Evolutionary conservation across 139 green algal genomes (phyloP).

Genomic region (Chlamydomonas sphaeroides): DNA sequence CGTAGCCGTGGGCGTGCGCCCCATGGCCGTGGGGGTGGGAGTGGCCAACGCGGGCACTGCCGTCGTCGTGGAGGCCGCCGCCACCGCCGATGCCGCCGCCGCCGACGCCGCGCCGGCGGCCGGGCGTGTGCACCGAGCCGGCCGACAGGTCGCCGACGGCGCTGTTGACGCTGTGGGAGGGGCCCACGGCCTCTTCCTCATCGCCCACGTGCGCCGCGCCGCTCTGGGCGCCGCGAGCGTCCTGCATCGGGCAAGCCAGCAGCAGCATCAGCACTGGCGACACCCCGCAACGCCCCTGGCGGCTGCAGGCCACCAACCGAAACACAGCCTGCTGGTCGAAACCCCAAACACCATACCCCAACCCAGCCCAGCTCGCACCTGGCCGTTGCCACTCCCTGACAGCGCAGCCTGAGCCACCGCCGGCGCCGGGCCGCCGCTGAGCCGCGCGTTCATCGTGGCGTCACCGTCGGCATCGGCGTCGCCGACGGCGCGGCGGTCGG

Average conservation of each 20-base stretch:
- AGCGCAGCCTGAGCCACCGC: conserved; percentile 2
- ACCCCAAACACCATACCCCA: too few relatives aligned
- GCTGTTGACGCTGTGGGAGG: conserved; percentile 38
- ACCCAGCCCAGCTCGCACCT: background rate
- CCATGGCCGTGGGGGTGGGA: conserved; percentile 5
- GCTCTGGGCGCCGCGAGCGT: background rate
- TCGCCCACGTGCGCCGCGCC: background rate
- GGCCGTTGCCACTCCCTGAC: conserved; percentile 1
- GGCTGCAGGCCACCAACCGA: too few relatives aligned
- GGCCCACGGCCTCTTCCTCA: conserved; percentile 4
- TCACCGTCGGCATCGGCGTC: too few relatives aligned
- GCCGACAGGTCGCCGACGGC: conserved; percentile 23
- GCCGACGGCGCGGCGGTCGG: too few relatives aligned
- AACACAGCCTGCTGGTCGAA: too few relatives aligned
- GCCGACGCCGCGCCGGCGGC: background rate
- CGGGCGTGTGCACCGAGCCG: conserved; percentile 37
- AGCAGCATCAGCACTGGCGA: too few relatives aligned
- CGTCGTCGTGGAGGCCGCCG: background rate
- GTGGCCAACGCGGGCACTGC: too few relatives aligned
- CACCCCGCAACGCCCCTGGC: too few relatives aligned
- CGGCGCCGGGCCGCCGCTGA: background rate
- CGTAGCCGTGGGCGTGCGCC: too few relatives aligned
- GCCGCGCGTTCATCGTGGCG: background rate
- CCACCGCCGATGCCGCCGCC: background rate
- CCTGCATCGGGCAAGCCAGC: too few relatives aligned